Evolutionary conservation across 2,329 filamentous ascomycete species (phyloP).

Genomic region (Claviceps pazoutovae): DNA sequence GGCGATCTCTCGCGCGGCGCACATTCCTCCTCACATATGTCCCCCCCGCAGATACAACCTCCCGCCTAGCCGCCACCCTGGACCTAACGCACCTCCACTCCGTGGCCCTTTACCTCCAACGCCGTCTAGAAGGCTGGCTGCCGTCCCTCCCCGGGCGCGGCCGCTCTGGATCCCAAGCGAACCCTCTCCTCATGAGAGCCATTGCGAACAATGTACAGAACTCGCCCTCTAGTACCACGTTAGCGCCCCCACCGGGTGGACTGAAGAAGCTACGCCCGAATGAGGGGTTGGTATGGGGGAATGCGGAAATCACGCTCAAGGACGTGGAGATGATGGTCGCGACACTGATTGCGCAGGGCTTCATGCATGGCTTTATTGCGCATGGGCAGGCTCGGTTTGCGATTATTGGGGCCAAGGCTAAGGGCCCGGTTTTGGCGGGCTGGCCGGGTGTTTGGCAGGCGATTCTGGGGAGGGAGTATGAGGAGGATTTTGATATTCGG

Average conservation of each 20-base stretch:
- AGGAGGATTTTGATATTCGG: conserved; percentile 45
- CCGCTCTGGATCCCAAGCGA: conserved; percentile 25
- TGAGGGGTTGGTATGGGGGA: conserved; percentile 50
- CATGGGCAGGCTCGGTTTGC: conserved; percentile 67
- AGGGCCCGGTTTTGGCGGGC: conserved; percentile 50
- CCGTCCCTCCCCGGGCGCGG: conserved; percentile 20
- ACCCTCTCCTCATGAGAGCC: conserved; percentile 36
- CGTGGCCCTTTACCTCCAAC: conserved; percentile 52
- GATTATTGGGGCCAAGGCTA: conserved; percentile 61
- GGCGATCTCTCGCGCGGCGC: conserved; percentile 67
- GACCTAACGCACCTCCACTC: conserved; percentile 55
- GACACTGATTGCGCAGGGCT: conserved; percentile 63
- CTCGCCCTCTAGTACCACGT: conserved; percentile 23
- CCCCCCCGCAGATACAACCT: conserved; percentile 41
- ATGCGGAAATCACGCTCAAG: conserved; percentile 40
- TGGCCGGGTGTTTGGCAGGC: conserved; percentile 66
- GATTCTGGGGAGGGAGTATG: conserved; percentile 44
- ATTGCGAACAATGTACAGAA: conserved; percentile 31
- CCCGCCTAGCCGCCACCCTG: conserved; percentile 57
- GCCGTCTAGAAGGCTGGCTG: conserved; percentile 43
- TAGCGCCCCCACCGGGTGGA: conserved; percentile 34
- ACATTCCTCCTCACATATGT: conserved; percentile 67
- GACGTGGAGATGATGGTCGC: conserved; percentile 69
- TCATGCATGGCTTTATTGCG: conserved; percentile 73
- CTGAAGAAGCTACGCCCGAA: conserved; percentile 37